phyloP scores from a whole-genome alignment of 2,329 filamentous ascomycete species.

The Thelonectria rubi region DNA sequence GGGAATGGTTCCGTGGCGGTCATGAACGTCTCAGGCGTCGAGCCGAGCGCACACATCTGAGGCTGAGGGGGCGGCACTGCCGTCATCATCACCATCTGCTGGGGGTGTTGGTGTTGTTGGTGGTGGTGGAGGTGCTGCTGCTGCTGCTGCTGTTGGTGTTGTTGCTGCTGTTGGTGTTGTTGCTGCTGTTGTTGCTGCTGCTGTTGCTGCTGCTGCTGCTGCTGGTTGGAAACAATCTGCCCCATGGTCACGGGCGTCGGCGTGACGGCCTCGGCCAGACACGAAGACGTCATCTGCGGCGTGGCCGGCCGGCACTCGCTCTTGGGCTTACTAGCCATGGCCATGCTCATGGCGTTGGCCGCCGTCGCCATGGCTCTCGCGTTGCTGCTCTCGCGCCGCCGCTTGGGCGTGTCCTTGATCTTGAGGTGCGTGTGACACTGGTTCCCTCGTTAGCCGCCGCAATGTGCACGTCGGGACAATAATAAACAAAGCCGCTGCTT shows the following conservation, averaged over 20 bases:
- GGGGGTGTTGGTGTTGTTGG: too few species aligned
- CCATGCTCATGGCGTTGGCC: conserved; percentile 48
- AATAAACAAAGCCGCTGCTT: conserved; percentile 40
- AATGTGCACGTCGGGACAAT: not conserved
- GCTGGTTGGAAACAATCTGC: conserved; percentile 41
- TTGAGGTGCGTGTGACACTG: conserved; percentile 78
- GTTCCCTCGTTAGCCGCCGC: conserved; percentile 33
- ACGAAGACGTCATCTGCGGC: conserved; percentile 40
- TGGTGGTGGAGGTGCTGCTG: too few species aligned
- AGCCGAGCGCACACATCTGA: conserved; percentile 34
- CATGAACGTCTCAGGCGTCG: conserved; percentile 39
- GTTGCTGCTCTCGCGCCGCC: conserved; percentile 70
- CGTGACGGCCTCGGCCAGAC: conserved; percentile 37
- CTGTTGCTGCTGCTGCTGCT: conserved; percentile 31
- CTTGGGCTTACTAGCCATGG: conserved; percentile 53
- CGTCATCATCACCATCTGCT: conserved; percentile 33
- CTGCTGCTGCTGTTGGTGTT: conserved; percentile 1
- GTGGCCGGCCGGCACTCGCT: conserved; percentile 52
- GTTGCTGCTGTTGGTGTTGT: conserved; percentile 32
- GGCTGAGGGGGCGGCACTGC: conserved; percentile 31
- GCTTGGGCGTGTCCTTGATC: conserved; percentile 75
- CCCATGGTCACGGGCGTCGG: conserved; percentile 43
- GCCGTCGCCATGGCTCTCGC: conserved; percentile 53
- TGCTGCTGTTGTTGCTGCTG: too few species aligned
- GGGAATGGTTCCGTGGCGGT: conserved; percentile 39